Conservation (phyloP, 2,329 filamentous ascomycete species). For the Neofusicoccum parvum region DNA sequence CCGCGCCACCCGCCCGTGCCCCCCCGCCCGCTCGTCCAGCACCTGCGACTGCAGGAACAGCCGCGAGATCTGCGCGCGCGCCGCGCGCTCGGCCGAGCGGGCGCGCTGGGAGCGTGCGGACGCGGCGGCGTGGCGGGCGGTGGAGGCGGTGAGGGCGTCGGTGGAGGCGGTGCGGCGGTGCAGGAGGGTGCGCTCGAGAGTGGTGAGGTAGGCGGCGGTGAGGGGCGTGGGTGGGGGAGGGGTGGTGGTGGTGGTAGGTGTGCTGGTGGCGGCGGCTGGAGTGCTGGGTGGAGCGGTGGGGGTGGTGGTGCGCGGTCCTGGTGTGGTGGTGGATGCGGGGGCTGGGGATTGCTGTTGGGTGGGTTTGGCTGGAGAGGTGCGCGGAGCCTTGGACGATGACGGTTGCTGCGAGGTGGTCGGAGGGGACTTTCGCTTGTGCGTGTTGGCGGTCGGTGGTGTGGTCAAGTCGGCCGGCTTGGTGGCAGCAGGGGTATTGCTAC, state of each 20-base stretch:
- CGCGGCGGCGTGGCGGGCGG: not conserved
- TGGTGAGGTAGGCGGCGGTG: not conserved
- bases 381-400: not conserved
- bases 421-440: not conserved
- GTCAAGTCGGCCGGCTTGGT: not conserved
- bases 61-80: not conserved
- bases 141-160: not conserved
- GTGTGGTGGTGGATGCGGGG: not conserved
- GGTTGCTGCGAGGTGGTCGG: not conserved
- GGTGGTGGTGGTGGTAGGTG: no score
- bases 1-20: not conserved
- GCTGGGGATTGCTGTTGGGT: not conserved
- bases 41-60: conserved; percentile 3
- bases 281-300: not conserved
- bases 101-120: not conserved
- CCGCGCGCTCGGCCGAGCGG: not conserved
- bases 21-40: conserved; percentile 1
- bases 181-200: not conserved
- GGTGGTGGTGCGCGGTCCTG: not conserved
- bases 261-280: no score
- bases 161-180: not conserved
- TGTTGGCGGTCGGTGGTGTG: not conserved
- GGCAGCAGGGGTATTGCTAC: not conserved
- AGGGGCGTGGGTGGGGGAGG: no score
- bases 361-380: not conserved